phyloP scores from a whole-genome alignment of 1,284 basidiomycete species.

The Farysia itapuensis region DNA sequence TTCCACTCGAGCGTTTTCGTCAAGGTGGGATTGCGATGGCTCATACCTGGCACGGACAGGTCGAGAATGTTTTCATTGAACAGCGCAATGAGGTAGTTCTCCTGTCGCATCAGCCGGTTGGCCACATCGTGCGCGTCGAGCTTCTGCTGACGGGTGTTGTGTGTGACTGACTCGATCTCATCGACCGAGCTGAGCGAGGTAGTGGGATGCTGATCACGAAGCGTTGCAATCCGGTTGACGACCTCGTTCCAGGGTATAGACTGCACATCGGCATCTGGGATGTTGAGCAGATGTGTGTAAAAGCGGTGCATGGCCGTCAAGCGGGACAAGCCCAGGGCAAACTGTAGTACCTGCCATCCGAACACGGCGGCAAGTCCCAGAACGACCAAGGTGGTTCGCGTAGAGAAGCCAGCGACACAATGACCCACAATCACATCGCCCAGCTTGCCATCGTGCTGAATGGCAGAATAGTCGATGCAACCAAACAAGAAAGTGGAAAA shows the following conservation, averaged over 20 bases:
- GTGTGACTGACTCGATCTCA: slow-evolving; percentile 61
- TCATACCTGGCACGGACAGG: slow-evolving; percentile 69
- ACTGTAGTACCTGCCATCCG: slow-evolving; percentile 65
- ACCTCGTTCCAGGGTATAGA: slow-evolving; percentile 96
- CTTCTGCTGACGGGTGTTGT: slow-evolving; percentile 10
- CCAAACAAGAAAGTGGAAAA: slow-evolving; percentile 95
- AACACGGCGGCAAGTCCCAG: slow-evolving; percentile 76
- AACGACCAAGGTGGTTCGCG: slow-evolving; percentile 67
- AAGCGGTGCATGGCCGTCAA: slow-evolving; percentile 92
- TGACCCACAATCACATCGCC: slow-evolving; percentile 48
- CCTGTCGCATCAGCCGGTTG: slow-evolving; percentile 92
- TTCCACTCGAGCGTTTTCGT: slow-evolving; percentile 96
- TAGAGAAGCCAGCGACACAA: slow-evolving; percentile 74
- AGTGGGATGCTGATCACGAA: slow-evolving; percentile 50
- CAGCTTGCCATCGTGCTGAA: slow-evolving; percentile 53
- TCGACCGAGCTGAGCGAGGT: slow-evolving; percentile 44
- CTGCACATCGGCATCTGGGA: slow-evolving; percentile 79
- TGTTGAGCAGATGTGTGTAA: slow-evolving; percentile 66
- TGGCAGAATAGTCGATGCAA: slow-evolving; percentile 88
- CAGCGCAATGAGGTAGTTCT: slow-evolving; percentile 95
- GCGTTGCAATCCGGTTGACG: slow-evolving; percentile 73
- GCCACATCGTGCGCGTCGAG: slow-evolving; percentile 91
- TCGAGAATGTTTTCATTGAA: slow-evolving; percentile 96
- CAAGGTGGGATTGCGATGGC: slow-evolving; percentile 66
- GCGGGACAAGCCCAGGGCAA: slow-evolving; percentile 67